Base-by-base conservation (phyloP, 2,329 filamentous ascomycete species). In the Colletotrichum tofieldiae region DNA sequence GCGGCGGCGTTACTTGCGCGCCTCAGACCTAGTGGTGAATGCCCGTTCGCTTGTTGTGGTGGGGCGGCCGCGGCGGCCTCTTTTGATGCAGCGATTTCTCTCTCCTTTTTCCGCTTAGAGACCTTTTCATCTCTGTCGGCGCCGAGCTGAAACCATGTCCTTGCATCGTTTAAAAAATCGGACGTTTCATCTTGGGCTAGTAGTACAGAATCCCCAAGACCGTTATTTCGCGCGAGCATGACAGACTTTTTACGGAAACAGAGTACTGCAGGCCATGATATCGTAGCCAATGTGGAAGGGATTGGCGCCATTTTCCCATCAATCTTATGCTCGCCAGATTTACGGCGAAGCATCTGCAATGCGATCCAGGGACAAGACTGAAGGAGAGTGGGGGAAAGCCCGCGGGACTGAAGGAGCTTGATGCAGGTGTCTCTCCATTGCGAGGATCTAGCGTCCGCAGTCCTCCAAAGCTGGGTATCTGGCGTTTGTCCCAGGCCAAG, bases 201-300 rank as follows among this genome's bases (percentile, higher is more conserved):
- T 4, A 82, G 70, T 26, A 84, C 72, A 6, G 78, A 79, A 32
- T 86, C 84, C 47, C 84, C 83, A 12, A 84, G 71, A 8, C 83
- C 79, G 43, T 81, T 81, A 45, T 78, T 83, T 8, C 83, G 80
- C n/a, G 79, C 79, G 32, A 84, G 77, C 14, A 82, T 82, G n/a
- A 85, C 78, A 23, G 82, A 78, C 62, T 82, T 83, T 73, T 86
- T 87, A 64, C 86, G 85, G 68, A 89, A 88, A 75, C 88, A 89
- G 1, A 90, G 83, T 23, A 81, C 81, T 2, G 86, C 83, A 51
- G 89, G 89, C 89, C 89, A 91, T 14, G 86, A 84, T 32, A 90
- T 84, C 5, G 84, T 79, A 3, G 81, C 78, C 3, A 81, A 74
- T 12, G 77, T 79, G n/a, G 77, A 70, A 45, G 80, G 73, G 2